Base-by-base conservation (phyloP, 2,329 filamentous ascomycete genomes). In the Geoglossum cookeanum region DNA sequence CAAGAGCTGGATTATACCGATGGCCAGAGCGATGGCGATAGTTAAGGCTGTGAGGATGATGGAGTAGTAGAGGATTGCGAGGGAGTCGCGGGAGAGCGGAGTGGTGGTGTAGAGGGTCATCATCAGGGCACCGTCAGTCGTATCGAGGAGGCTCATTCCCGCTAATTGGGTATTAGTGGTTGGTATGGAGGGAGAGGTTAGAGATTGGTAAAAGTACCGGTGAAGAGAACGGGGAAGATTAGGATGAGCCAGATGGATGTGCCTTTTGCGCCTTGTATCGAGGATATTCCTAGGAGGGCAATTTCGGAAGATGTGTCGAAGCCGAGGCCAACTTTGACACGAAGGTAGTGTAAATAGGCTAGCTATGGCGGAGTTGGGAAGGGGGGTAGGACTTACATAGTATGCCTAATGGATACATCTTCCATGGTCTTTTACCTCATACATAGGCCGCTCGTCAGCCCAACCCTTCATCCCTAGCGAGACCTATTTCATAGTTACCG, bases 221-320 rank as follows among this genome's bases (percentile, higher is more conserved):
- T 96, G 65, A 97, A 97, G 0, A 97, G 72, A 0, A 91, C 69
- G 0, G 92, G 92, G 59, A 96, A 95, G 55, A 98, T 84, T 35
- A 97, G 69, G 59, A 97, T 97, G 13, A 96, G 73, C 92, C 92
- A 98, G 59, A 97, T 84, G 35, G 83, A 87, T 0, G 89, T 96
- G 1, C 91, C 91, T 60, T 85, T 77, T 0, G 88, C 82, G 0
- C 85, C 90, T 64, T 96, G 85, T 1, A 98, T 81, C 33, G 85
- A 89, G 0, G 87, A 85, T 61, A 97, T 94, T 0, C 91, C 92
- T 0, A 98, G 71, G 6, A 98, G 77, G 0, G 92, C 91, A 64
- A 97, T 87, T 68, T 98, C 91, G 6, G 87, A 94, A 45, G 86
- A 94, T 0, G 92, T 97, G 67, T 97, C 92, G 67, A 98, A 97